A percentile compares a stretch with the other conserved stretches of the same genome.
Evolutionary conservation across 441 rosid species (phyloP).

Genomic region (Melastoma candidum): DNA sequence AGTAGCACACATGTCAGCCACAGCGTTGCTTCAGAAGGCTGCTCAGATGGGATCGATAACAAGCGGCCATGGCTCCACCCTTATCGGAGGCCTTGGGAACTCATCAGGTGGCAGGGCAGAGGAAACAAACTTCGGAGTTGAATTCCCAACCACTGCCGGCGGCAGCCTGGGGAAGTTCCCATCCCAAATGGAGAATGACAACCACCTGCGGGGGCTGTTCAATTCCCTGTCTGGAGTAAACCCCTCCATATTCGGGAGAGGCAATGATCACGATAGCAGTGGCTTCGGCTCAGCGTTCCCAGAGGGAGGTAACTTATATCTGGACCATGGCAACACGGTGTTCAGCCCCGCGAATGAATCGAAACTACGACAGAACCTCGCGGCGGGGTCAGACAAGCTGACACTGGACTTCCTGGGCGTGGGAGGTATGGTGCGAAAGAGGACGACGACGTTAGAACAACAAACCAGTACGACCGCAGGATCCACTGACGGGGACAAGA

Average conservation of each 20-base stretch:
- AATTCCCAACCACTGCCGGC: conserved; percentile 1
- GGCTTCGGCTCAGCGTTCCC: conserved; percentile 24
- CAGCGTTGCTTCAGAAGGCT: conserved; percentile 80
- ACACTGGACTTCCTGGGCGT: conserved; percentile 77
- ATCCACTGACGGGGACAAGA: no score
- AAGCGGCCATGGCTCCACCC: conserved; percentile 30
- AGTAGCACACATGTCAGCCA: conserved; percentile 52
- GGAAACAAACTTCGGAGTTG: conserved; percentile 18
- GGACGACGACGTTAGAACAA: conserved; percentile 10
- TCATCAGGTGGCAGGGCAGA: conserved; percentile 16
- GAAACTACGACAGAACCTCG: conserved; percentile 24
- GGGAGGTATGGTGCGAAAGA: conserved; percentile 52
- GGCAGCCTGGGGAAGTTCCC: conserved; percentile 7
- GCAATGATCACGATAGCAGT: conserved; percentile 24
- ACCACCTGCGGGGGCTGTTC: conserved; percentile 37
- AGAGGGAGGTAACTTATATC: conserved; percentile 12
- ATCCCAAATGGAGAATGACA: conserved; percentile 26
- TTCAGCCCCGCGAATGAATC: conserved; percentile 18
- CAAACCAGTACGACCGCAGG: no score
- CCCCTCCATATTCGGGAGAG: conserved; percentile 27
- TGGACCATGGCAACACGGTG: conserved; percentile 3
- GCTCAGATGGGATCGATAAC: conserved; percentile 78
- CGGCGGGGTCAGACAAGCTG: conserved; percentile 34
- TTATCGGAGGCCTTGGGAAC: conserved; percentile 31
- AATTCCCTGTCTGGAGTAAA: conserved; percentile 31